phyloP scores from a whole-genome alignment of 169 alveolate species.

The Plasmodium vivax region DNA sequence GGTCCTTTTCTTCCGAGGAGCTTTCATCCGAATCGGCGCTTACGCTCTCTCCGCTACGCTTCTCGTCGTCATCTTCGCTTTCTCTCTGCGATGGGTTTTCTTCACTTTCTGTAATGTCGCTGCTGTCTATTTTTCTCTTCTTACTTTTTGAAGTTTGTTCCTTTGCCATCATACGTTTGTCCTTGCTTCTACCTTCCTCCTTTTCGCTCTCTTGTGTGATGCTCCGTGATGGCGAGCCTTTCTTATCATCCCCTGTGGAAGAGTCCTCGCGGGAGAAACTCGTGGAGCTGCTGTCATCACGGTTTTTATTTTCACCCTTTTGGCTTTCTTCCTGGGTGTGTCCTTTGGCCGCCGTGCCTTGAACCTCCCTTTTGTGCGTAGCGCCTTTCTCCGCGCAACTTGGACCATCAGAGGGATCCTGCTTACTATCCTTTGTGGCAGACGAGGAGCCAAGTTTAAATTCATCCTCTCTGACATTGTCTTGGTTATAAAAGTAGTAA shows the following conservation, averaged over 20 bases:
- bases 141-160: not conserved
- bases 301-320: not conserved
- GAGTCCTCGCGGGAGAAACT: not conserved
- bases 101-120: not conserved
- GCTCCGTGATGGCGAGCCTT: not conserved
- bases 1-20: not conserved
- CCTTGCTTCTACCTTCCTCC: not conserved
- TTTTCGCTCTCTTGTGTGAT: not conserved
- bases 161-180: not conserved
- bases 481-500: conserved; percentile 46
- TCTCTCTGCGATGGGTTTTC: not conserved
- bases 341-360: not conserved
- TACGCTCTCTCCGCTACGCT: not conserved
- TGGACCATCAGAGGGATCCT: not conserved
- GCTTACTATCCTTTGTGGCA: not conserved
- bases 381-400: not conserved
- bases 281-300: not conserved
- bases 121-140: not conserved
- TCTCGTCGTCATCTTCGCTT: not conserved
- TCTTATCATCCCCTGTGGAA: not conserved
- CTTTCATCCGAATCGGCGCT: not conserved
- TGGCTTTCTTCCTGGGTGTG: not conserved
- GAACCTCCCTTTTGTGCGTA: not conserved
- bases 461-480: not conserved
- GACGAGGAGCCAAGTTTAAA: not conserved